phyloP scores from a whole-genome alignment of 2,329 filamentous ascomycete species.

The Fusarium circinatum region DNA sequence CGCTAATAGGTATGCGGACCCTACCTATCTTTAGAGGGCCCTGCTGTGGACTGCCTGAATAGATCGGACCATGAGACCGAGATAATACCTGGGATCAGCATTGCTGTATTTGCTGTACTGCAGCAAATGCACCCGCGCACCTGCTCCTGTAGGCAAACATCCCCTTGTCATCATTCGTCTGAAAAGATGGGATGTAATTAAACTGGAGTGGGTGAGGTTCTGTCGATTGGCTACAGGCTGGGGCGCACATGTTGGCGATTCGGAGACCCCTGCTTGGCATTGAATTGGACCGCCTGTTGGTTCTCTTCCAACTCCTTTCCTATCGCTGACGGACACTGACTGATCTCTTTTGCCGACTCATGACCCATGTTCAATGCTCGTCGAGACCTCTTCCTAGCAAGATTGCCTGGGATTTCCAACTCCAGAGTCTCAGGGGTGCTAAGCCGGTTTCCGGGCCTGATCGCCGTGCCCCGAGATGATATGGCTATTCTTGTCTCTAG shows the following conservation, averaged over 20 bases:
- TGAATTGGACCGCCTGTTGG: constrained; percentile 8
- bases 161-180: constrained; percentile 15
- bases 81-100: constrained; percentile 1
- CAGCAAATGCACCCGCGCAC: not conserved
- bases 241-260: constrained; percentile 20
- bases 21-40: not conserved
- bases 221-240: constrained; percentile 35
- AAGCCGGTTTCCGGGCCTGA: constrained; percentile 17
- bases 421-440: constrained; percentile 23
- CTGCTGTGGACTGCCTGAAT: not conserved
- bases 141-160: constrained; percentile 1
- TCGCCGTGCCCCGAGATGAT: constrained; percentile 31
- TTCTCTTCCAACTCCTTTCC: constrained; percentile 10
- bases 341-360: constrained; percentile 23
- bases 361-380: constrained; percentile 12
- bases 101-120: not conserved
- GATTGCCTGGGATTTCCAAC: constrained; percentile 23
- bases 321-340: constrained; percentile 10
- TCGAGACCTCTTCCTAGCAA: constrained; percentile 22
- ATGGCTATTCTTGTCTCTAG: constrained; percentile 5
- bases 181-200: constrained; percentile 38
- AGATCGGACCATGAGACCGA: constrained; percentile 33
- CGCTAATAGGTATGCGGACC: not conserved
- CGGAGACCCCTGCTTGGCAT: constrained; percentile 30
- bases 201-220: constrained; percentile 33